phyloP scores from a whole-genome alignment of 2,329 filamentous ascomycete genomes.

The Colletotrichum liaoningense region DNA sequence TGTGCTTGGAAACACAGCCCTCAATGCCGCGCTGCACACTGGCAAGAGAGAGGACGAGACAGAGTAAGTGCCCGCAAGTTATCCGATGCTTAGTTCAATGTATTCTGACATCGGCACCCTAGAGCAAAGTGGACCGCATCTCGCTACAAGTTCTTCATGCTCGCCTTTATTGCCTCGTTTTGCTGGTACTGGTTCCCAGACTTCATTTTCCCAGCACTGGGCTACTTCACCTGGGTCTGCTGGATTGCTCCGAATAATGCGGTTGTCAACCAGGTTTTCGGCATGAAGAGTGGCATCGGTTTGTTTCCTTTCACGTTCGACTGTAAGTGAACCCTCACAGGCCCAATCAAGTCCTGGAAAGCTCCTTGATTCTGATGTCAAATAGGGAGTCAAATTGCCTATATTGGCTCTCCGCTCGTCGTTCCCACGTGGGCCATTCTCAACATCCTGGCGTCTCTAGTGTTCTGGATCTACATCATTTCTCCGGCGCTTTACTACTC shows the following conservation, averaged over 20 bases:
- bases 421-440: constrained; percentile 57
- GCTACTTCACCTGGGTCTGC: constrained; percentile 66
- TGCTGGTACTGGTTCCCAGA: constrained; percentile 64
- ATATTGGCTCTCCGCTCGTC: constrained; percentile 54
- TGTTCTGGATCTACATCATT: constrained; percentile 59
- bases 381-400: constrained; percentile 44
- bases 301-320: constrained; percentile 71
- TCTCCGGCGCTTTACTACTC: constrained; percentile 58
- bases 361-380: background rate
- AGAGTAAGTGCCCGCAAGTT: background rate
- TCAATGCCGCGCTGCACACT: constrained; percentile 56
- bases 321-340: constrained; percentile 40
- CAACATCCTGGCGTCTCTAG: constrained; percentile 59
- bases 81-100: background rate
- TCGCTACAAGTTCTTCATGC: constrained; percentile 47
- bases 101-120: background rate
- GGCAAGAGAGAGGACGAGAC: constrained; percentile 43
- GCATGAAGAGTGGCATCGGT: constrained; percentile 67
- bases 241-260: constrained; percentile 70
- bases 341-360: background rate
- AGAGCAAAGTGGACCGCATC: constrained; percentile 46
- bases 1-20: constrained; percentile 59
- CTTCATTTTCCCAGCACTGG: constrained; percentile 56
- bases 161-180: constrained; percentile 49
- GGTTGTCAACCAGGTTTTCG: constrained; percentile 70